A percentile compares a stretch with the other conserved stretches of the same genome.
phyloP scores from a whole-genome alignment of 2,329 filamentous ascomycete genomes.

The Epichloe glyceriae region DNA sequence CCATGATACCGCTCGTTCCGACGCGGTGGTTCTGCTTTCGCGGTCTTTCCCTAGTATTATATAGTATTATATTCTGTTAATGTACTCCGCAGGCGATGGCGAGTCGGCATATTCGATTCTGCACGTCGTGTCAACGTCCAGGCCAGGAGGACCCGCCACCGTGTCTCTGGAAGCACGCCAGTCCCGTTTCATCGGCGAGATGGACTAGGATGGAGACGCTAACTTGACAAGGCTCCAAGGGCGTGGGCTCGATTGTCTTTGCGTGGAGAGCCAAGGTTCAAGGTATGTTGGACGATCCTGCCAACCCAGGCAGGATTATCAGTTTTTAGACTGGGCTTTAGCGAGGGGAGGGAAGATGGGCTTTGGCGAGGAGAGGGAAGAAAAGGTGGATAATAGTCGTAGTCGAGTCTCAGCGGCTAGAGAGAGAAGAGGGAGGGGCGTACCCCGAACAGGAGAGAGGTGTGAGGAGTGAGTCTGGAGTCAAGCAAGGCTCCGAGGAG shows the following conservation, averaged over 20 bases:
- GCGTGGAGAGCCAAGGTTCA: neutral
- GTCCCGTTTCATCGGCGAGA: slow-evolving; percentile 3
- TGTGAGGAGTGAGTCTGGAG: neutral
- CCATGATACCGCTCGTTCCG: neutral
- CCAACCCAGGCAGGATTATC: neutral
- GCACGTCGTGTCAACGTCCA: neutral
- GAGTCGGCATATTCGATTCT: neutral
- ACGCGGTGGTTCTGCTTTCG: neutral
- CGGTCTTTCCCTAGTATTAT: too few relatives aligned
- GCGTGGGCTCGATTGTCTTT: slow-evolving; percentile 1
- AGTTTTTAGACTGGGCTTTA: neutral
- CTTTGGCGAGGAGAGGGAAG: neutral
- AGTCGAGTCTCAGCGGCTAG: neutral
- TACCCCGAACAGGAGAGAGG: neutral
- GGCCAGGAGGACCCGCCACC: slow-evolving; percentile 1
- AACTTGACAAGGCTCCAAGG: slow-evolving; percentile 1
- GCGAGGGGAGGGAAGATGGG: neutral
- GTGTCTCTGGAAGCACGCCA: slow-evolving; percentile 6
- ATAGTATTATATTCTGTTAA: neutral
- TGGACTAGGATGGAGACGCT: slow-evolving; percentile 1
- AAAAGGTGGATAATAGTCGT: neutral
- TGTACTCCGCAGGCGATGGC: neutral
- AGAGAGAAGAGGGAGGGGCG: neutral
- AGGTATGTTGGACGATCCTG: neutral
- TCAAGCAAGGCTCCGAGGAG: neutral